A percentile compares a stretch with the other conserved stretches of the same genome.
phyloP scores from a whole-genome alignment of 352 stramenopile species.

The Phytopythium mirpurense region DNA sequence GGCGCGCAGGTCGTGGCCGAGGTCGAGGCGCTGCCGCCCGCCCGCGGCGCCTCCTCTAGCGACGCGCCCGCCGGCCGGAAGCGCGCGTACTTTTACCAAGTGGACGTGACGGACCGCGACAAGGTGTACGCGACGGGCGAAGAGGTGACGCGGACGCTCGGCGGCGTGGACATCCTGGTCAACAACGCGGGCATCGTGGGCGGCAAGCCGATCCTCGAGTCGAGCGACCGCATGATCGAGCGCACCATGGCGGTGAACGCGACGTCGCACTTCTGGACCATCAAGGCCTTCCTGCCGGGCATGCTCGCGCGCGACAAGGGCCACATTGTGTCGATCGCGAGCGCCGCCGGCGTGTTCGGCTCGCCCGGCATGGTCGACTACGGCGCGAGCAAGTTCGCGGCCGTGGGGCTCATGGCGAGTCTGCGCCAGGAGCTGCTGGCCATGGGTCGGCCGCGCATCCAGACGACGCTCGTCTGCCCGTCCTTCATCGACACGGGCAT shows the following conservation, averaged over 20 bases:
- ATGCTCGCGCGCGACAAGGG: constrained; percentile 37
- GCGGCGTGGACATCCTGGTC: constrained; percentile 36
- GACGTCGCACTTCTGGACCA: constrained; percentile 48
- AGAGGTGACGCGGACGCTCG: constrained; percentile 17
- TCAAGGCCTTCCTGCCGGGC: constrained; percentile 37
- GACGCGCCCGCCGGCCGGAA: constrained; percentile 5
- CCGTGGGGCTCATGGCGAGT: constrained; percentile 34
- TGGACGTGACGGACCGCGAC: constrained; percentile 31
- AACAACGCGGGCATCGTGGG: constrained; percentile 57
- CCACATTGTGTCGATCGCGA: constrained; percentile 45
- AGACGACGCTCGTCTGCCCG: constrained; percentile 52
- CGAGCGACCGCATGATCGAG: constrained; percentile 35
- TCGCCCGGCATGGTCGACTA: constrained; percentile 52
- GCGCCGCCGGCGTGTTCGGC: constrained; percentile 37
- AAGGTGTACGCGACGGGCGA: constrained; percentile 21
- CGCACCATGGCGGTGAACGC: constrained; percentile 44
- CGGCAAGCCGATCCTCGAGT: constrained; percentile 30
- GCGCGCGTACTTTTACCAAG: constrained; percentile 23
- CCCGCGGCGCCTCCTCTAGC: too few relatives aligned
- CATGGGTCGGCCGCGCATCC: constrained; percentile 30
- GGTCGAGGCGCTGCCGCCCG: constrained; percentile 17
- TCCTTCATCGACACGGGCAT: constrained; percentile 58
- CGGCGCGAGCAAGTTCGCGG: constrained; percentile 42
- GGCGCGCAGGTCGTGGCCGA: constrained; percentile 23
- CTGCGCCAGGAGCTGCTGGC: constrained; percentile 44